Percentiles rank a stretch among this genome's conserved stretches.
phyloP scores from a whole-genome alignment of 176 grass and related monocot species.

The Poa annua region DNA sequence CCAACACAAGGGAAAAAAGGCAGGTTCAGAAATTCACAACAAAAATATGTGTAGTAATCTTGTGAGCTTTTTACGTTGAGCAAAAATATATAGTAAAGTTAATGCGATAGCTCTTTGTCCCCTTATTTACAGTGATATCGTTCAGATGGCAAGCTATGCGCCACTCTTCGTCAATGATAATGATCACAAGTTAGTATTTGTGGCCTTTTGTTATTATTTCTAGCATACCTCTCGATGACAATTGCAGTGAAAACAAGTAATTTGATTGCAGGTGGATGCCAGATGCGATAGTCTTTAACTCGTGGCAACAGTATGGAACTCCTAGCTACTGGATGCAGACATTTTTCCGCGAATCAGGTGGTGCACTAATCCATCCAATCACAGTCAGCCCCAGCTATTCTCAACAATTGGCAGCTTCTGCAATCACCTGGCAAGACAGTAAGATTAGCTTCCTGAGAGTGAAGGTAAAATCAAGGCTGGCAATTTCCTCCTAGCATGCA shows the following conservation, averaged over 20 bases:
- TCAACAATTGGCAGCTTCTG: conserved; percentile 50
- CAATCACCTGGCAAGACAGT: conserved; percentile 69
- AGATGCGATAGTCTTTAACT: conserved; percentile 81
- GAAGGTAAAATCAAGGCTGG: conserved; percentile 41
- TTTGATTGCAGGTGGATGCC: conserved; percentile 61
- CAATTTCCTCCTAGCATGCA: neutral
- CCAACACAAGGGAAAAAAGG: neutral
- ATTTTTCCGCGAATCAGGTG: conserved; percentile 63
- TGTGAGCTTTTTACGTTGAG: neutral
- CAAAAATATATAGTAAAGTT: neutral
- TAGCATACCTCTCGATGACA: neutral
- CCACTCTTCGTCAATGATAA: conserved; percentile 73
- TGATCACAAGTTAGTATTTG: conserved; percentile 48
- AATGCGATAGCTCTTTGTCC: neutral
- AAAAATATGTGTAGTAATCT: neutral
- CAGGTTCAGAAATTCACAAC: neutral
- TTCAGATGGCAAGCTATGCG: conserved; percentile 77
- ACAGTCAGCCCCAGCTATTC: conserved; percentile 52
- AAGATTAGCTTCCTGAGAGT: conserved; percentile 62
- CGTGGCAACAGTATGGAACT: conserved; percentile 75
- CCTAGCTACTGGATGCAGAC: conserved; percentile 78
- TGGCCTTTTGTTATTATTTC: neutral
- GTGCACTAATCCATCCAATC: conserved; percentile 52
- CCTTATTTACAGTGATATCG: conserved; percentile 57
- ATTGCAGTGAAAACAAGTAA: neutral